A percentile compares a stretch with the other conserved stretches of the same genome.
Conservation (phyloP, 169 alveolate species). For the Plasmodium malariae region DNA sequence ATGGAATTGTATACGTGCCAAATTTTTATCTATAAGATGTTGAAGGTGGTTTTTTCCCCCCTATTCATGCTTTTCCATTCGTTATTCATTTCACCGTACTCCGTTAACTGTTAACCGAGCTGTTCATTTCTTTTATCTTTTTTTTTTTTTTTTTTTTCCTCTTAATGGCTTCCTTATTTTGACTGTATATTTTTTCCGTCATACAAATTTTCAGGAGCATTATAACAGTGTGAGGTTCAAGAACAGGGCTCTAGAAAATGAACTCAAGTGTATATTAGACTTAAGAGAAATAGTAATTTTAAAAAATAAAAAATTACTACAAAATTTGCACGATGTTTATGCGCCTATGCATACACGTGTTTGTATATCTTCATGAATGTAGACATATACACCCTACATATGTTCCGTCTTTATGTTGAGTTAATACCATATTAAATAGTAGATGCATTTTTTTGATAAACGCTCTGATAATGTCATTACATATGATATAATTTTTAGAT, state of each 20-base stretch:
- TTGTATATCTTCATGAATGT: neutral
- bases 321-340: neutral
- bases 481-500: too few relatives aligned
- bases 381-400: neutral
- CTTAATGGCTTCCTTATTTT: too few relatives aligned
- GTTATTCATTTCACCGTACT: too few relatives aligned
- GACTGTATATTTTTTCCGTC: neutral
- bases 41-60: too few relatives aligned
- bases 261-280: slow-evolving; percentile 28
- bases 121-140: too few relatives aligned
- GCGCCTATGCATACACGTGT: neutral
- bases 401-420: neutral
- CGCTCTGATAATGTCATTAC: too few relatives aligned
- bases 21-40: too few relatives aligned
- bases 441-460: too few relatives aligned
- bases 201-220: slow-evolving; percentile 27
- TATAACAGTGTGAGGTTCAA: slow-evolving; percentile 56
- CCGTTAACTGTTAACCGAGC: too few relatives aligned
- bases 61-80: too few relatives aligned
- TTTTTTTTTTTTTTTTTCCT: too few relatives aligned
- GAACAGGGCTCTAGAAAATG: slow-evolving; percentile 39
- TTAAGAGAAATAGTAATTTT: slow-evolving; percentile 49
- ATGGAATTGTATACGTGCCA: too few relatives aligned
- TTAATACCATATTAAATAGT: neutral
- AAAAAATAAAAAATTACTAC: slow-evolving; percentile 4